Percentiles rank a stretch among this genome's conserved stretches.
Evolutionary conservation across 2,329 filamentous ascomycete species (phyloP).

Genomic region (Ophiostoma triangulosporum): DNA sequence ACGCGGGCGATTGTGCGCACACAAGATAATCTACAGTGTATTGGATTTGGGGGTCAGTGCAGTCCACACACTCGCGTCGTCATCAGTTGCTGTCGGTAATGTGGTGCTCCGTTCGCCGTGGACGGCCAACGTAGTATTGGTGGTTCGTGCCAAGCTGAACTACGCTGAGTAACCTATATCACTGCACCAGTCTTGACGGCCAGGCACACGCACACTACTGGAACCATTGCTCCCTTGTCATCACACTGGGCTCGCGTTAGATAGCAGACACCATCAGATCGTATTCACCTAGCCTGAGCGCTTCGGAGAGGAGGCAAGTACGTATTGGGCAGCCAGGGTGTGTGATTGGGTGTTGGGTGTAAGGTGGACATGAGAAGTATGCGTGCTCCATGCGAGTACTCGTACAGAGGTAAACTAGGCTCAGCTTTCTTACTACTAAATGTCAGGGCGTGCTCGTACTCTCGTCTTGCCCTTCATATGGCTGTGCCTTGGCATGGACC

Average conservation of each 20-base stretch:
- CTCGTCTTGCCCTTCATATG: too few relatives aligned
- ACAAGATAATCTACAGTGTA: not conserved
- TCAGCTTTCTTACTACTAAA: too few relatives aligned
- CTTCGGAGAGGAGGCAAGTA: too few relatives aligned
- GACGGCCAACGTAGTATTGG: not conserved
- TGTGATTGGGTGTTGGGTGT: too few relatives aligned
- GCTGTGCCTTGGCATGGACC: too few relatives aligned
- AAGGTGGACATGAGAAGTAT: too few relatives aligned
- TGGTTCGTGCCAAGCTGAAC: not conserved
- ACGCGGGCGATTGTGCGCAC: not conserved
- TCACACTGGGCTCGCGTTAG: not conserved
- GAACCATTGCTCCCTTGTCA: not conserved
- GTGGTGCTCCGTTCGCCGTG: not conserved
- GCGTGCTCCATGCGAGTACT: too few relatives aligned
- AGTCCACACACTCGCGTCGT: not conserved
- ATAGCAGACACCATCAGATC: not conserved
- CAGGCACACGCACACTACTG: not conserved
- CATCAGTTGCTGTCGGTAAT: not conserved
- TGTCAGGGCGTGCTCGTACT: too few relatives aligned
- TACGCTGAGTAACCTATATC: not conserved
- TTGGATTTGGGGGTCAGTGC: not conserved
- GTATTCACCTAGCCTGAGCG: too few relatives aligned
- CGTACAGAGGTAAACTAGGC: too few relatives aligned
- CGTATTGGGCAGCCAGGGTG: too few relatives aligned
- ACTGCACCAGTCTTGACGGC: not conserved